Base-by-base conservation (phyloP, 2,329 filamentous ascomycete genomes). In the Esteya vermicola region DNA sequence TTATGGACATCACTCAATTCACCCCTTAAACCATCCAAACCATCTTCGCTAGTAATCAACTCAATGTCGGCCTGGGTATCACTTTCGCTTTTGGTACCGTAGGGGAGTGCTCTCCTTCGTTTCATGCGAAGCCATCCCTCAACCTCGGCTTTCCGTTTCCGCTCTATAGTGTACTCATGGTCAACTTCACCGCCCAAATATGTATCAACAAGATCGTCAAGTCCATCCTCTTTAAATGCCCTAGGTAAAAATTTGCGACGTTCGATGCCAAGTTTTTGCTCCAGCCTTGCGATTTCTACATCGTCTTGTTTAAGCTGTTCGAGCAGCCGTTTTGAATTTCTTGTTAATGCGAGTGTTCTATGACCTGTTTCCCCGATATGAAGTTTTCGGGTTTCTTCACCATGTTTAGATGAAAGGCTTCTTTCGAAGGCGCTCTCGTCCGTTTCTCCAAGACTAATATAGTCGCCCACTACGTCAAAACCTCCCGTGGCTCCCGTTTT, bases 241-340 rank as follows among this genome's bases (percentile, higher is more conserved):
- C 82, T 80, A 0, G 79, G 78, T 6, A 85, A 58, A 25, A 73
- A 78, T 52, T 85, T 93, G 44, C 80, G 81, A 20, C 76, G 75
- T 53, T 79, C 84, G 48, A 95, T 70, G 0, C 91, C 89, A 4
- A 98, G 63, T 52, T 84, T 93, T 57, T 80, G 86, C 61, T 98
- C 91, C 25, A 95, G 64, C 3, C 78, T 78, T 18, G 81, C 79
- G 49, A 98, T 96, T 50, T 94, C 85, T 3, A 78, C 83, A 52
- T 96, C 86, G 43, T 98, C 89, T 45, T 84, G 68, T 1, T 74
- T 78, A 5, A 95, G 63, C 49, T 72, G 75, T 4, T 78, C 70
- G 52, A 69, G 74, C n/a, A 76, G 54, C 18, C 47, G 48, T 36
- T 55, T 60, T 6, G 61, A 57, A 2, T 52, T 16, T 10, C 48